Evolutionary conservation across 2,329 filamentous ascomycete species (phyloP), one percentile per base, ranked within the genome.

Genomic region (Cryphonectria japonica): DNA sequence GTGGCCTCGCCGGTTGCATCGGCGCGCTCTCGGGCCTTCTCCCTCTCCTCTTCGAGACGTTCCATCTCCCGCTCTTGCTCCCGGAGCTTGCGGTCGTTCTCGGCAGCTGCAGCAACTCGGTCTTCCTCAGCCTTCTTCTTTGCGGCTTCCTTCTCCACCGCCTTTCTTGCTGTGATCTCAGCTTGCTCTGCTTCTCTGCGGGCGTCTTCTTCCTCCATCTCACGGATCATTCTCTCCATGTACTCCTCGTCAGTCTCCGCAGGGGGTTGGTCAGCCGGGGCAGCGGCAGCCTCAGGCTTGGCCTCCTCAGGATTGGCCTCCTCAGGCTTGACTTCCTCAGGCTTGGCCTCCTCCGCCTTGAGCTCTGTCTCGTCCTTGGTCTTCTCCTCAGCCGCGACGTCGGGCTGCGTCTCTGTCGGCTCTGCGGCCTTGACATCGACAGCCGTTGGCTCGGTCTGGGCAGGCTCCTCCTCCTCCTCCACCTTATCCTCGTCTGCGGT

Each of bases 51-150:
- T 78, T 94, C 92, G 1, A 92, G 82, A 72, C 88, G 89, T 77
- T 92, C 91, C 86, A 90, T 91, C 81, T 92, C 92, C 29, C 87
- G 86, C 79, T 93, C 92, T 73, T 91, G 87, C 80, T 94, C 92
- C 29, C 87, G 88, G 71, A 94, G 87, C 81, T 91, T 92, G 71
- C 85, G 86, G 78, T 90, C 88, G 67, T 84, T 85, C n/a, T 88
- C 86, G 4, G 85, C 88, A 52, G 86, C 85, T 46, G 83, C 85
- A 13, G 80, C 78, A 68, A 79, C 79, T 74, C 83, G 81, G 60
- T 83, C 82, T 8, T 82, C 83, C 2, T 85, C 84, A 4, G 76
- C 77, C 62, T 77, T 78, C 75, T 82, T 81, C 78, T 81, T 82
- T n/a, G 77, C 78, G 14, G 81, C 82, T 70, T 84, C 83, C 71